Percentiles rank a stretch among this genome's conserved stretches.
Conservation (phyloP, 768 basidiomycete genomes). For the Leccinum olivaceopallidum region DNA sequence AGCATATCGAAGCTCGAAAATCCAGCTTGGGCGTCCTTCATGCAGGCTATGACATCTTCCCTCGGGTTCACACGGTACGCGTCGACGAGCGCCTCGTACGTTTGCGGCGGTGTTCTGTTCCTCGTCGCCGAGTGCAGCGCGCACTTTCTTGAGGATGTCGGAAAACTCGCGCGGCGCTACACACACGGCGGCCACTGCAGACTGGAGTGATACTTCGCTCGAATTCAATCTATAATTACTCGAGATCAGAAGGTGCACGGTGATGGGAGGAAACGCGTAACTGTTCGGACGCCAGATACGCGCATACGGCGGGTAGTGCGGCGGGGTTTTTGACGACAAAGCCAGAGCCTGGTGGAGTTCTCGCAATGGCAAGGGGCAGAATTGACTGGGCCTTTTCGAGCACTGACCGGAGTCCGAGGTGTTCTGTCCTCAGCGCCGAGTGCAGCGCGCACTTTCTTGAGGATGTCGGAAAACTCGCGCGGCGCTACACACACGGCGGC, state of each 20-base stretch:
- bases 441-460: slow-evolving; percentile 25
- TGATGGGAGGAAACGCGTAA: slow-evolving; percentile 10
- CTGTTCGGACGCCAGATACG: slow-evolving; percentile 35
- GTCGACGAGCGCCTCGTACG: slow-evolving; percentile 34
- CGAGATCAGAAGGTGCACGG: neutral
- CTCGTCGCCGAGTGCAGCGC: slow-evolving; percentile 16
- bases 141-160: slow-evolving; percentile 25
- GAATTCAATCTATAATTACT: slow-evolving; percentile 22
- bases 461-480: slow-evolving; percentile 22
- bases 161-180: slow-evolving; percentile 22
- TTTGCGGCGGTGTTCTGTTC: neutral
- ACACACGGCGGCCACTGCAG: slow-evolving; percentile 29
- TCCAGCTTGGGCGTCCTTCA: slow-evolving; percentile 35
- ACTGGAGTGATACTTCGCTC: slow-evolving; percentile 30
- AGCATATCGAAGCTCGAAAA: slow-evolving; percentile 18
- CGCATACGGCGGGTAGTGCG: slow-evolving; percentile 31
- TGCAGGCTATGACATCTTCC: slow-evolving; percentile 30
- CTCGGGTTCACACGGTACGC: slow-evolving; percentile 22
- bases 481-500: slow-evolving; percentile 26
- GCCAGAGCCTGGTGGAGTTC: slow-evolving; percentile 31
- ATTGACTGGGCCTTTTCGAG: slow-evolving; percentile 24
- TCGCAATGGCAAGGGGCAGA: slow-evolving; percentile 21
- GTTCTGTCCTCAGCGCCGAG: slow-evolving; percentile 7
- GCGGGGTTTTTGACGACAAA: slow-evolving; percentile 25
- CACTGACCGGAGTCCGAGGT: slow-evolving; percentile 14